Percentiles rank a stretch among this genome's conserved stretches.
phyloP scores from a whole-genome alignment of 768 basidiomycete genomes.

The Stropharia rugosoannulata region DNA sequence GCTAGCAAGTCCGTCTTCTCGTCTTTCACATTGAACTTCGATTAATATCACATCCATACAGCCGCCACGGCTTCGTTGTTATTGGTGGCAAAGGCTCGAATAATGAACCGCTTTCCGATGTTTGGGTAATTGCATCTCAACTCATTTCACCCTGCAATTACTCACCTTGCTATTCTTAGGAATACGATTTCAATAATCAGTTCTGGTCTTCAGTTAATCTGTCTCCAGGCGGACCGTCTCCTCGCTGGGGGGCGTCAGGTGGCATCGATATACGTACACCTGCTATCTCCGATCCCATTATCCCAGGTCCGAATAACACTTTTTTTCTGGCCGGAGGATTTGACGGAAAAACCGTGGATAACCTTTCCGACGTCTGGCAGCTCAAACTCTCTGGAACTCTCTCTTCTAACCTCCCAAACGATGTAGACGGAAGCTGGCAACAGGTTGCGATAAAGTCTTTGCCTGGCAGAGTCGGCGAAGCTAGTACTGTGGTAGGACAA shows the following conservation, averaged over 20 bases:
- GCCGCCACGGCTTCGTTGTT: conserved; percentile 73
- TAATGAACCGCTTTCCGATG: conserved; percentile 57
- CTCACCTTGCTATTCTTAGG: conserved; percentile 38
- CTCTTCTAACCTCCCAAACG: conserved; percentile 61
- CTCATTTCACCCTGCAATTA: not conserved
- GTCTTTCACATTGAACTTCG: not conserved
- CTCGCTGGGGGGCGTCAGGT: conserved; percentile 72
- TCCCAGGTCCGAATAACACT: conserved; percentile 64
- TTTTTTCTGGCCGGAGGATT: conserved; percentile 76
- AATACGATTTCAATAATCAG: conserved; percentile 72
- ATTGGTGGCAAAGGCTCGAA: conserved; percentile 67
- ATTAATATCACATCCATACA: conserved; percentile 27
- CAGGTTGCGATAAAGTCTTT: conserved; percentile 38
- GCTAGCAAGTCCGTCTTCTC: conserved; percentile 71
- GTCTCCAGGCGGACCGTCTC: conserved; percentile 51
- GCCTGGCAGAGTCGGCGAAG: conserved; percentile 46
- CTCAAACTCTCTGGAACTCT: conserved; percentile 68
- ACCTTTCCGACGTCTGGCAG: conserved; percentile 71
- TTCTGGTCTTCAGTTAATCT: conserved; percentile 71
- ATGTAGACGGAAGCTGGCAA: conserved; percentile 60
- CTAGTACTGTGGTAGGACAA: conserved; percentile 55
- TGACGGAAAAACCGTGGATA: conserved; percentile 39
- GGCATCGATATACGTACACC: conserved; percentile 63
- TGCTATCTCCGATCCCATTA: conserved; percentile 39
- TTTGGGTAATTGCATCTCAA: conserved; percentile 57